Evolutionary conservation across 345 rosid species (phyloP), one percentile per base, ranked within the genome.

Genomic region (Draba incana): DNA sequence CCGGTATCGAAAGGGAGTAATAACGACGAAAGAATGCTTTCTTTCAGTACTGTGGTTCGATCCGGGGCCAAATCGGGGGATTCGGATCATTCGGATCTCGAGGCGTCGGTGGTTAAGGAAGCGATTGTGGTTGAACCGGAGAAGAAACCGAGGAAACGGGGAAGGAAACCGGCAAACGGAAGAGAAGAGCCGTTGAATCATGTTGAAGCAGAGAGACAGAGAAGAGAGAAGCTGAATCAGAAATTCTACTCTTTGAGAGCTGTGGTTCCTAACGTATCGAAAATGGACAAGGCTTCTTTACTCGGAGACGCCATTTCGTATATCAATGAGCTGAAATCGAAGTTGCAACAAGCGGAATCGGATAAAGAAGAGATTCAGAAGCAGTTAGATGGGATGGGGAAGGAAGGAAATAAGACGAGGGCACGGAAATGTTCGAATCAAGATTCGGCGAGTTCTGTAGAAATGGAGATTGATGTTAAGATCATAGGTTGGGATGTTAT

Each of bases 131-230:
- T 84, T 10, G 84, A 81, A 4, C 96, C 94, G 2, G 99, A 95
- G 71, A 95, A 92, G 82, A 88, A 71, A 82, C 99, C 99, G 0
- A 60, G 97, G 47, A 95, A 95, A 71, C 86, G 98, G 5, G 99
- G 99, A 11, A 79, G 99, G 42, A 95, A 95, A 66, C 99, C 99
- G 0, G 99, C 99, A 0, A 95, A 95, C 42, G 99, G 99, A 8
- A 79, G 99, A 76, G 99, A 95, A 74, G 98, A 95, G 80, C 99
- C 99, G 0, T 62, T 95, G 82, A 95, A 95, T 78, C 99, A 95
- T n/a, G 99, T 95, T 0, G 99, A 95, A 80, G 99, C 99, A 15
- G 99, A 95, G 84, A 86, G 99, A 14, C 99, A 95, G 75, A 88
- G 99, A 81, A 85, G 99, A 52, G 99, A 95, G 90, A 95, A 92